phyloP scores from a whole-genome alignment of 129 eudicot species.

The Artemisia annua region DNA sequence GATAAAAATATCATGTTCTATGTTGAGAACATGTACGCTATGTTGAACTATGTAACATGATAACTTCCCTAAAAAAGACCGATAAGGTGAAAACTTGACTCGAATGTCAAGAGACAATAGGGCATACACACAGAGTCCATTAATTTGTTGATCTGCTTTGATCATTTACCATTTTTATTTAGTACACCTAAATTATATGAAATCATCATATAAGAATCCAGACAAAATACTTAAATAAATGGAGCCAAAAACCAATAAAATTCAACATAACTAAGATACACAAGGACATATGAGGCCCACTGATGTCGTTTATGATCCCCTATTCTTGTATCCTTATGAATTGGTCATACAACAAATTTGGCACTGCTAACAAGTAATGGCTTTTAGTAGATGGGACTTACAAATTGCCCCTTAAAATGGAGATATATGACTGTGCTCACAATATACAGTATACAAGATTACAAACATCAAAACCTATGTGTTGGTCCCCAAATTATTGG shows the following conservation, averaged over 20 bases:
- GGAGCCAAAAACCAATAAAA: neutral
- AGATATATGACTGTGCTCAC: neutral
- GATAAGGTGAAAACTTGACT: too few species aligned
- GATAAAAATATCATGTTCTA: neutral
- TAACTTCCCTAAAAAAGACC: too few species aligned
- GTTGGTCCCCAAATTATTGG: too few species aligned
- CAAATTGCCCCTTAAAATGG: neutral
- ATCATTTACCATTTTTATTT: neutral
- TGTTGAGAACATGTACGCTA: neutral
- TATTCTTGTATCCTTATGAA: too few species aligned
- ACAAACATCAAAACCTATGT: neutral
- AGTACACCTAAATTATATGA: neutral
- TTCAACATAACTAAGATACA: too few species aligned
- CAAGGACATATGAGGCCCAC: too few species aligned
- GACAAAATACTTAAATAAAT: neutral
- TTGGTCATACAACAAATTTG: slow-evolving; percentile 1
- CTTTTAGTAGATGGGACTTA: slow-evolving; percentile 3
- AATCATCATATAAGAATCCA: neutral
- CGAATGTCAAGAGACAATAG: neutral
- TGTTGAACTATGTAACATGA: neutral
- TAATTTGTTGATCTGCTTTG: neutral
- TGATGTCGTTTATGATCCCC: too few species aligned
- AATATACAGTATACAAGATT: neutral
- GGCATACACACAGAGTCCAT: neutral
- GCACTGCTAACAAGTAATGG: slow-evolving; percentile 1